Evolutionary conservation across 2,329 filamentous ascomycete species (phyloP), one percentile per base, ranked within the genome.

Genomic region (Helicocarpus griseus): DNA sequence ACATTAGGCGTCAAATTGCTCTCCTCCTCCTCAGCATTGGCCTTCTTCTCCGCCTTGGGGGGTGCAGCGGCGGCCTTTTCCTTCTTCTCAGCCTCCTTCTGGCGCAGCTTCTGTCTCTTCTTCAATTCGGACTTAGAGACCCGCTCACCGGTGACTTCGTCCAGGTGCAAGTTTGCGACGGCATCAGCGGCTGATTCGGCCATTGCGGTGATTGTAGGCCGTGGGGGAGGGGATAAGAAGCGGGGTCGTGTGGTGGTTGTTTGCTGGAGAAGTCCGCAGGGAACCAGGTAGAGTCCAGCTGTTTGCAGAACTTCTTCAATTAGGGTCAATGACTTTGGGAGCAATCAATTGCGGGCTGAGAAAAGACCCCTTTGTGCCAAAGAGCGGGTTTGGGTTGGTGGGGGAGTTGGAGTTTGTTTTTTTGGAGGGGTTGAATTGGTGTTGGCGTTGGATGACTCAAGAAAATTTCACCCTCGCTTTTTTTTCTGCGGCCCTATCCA

Each of bases 61-160:
- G n/a, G n/a, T n/a, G n/a, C n/a, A 56, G 77, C 73, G 8, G 46
- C 48, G 40, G 38, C 22, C 85, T 95, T 96, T 75, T 89, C 87
- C 60, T 86, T 86, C 55, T 94, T 89, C 71, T 81, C 83, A 70
- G 91, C 82, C 60, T n/a, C n/a, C n/a, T n/a, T n/a, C n/a, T n/a
- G n/a, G n/a, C 91, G 85, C 67, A 85, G 79, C 87, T 98, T 98
- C 76, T 90, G 82, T 64, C 91, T 84, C 77, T 88, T 91, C 88
- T 98, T 98, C 69, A 97, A 77, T 74, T 90, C 85, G 14, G 83
- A 81, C 82, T 90, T 90, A 74, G 86, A 90, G 50, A 84, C 77
- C 64, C 71, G 83, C 75, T 98, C 93, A 63, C 93, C 93, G 13
- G 93, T 97, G 57, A 90, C 88, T 65, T 94, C 88, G 70, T 98